phyloP scores from a whole-genome alignment of 139 green algal genomes.

The Tetratostichococcus sp. region DNA sequence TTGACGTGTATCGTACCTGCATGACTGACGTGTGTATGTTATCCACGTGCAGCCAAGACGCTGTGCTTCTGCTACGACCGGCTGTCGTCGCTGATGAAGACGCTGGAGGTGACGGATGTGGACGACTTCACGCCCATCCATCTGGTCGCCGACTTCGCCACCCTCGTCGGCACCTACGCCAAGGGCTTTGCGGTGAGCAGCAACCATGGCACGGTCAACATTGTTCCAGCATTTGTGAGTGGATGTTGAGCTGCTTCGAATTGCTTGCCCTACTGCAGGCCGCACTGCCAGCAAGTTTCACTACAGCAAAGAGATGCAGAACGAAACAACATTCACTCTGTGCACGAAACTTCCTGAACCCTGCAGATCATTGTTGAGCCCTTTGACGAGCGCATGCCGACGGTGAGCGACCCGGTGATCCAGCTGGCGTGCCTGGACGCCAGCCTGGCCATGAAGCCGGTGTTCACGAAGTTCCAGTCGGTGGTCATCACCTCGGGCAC shows the following conservation, averaged over 20 bases:
- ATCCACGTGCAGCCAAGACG: conserved; percentile 29
- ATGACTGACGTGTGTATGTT: no score
- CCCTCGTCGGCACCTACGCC: conserved; percentile 90
- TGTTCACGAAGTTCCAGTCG: conserved; percentile 91
- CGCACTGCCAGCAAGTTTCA: no score
- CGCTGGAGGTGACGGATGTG: conserved; percentile 90
- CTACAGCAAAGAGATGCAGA: no score
- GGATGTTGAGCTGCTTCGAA: no score
- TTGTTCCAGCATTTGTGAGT: no score
- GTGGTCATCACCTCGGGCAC: conserved; percentile 98
- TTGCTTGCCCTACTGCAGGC: no score
- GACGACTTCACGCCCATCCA: conserved; percentile 89
- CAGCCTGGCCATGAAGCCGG: conserved; percentile 88
- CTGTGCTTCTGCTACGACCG: conserved; percentile 97
- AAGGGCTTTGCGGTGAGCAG: conserved; percentile 78
- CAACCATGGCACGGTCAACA: no score
- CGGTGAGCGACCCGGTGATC: conserved; percentile 91
- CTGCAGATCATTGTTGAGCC: conserved; percentile 92
- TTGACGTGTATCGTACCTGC: no score
- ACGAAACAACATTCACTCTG: no score
- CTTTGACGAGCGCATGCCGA: conserved; percentile 91
- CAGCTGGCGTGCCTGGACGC: conserved; percentile 95
- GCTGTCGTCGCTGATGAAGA: conserved; percentile 87
- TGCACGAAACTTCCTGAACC: no score
- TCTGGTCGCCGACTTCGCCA: conserved; percentile 95